A percentile compares a stretch with the other conserved stretches of the same genome.
phyloP scores from a whole-genome alignment of 148 eudicot species.

The Vaccinium darrowii region DNA sequence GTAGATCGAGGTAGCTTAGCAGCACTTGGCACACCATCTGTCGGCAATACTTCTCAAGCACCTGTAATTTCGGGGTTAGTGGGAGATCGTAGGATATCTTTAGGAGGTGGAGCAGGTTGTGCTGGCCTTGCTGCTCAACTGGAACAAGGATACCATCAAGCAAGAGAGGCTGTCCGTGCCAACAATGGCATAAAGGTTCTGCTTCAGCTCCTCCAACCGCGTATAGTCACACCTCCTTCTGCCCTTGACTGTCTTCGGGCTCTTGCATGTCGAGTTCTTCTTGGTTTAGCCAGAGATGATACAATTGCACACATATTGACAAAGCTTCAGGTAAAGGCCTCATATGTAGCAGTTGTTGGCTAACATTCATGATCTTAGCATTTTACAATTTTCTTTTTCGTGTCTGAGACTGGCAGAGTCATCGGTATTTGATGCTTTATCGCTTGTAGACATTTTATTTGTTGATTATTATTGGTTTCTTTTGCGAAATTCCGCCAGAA shows the following conservation, averaged over 20 bases:
- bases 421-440: not conserved
- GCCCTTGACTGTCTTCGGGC: slow-evolving; percentile 95
- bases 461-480: not conserved
- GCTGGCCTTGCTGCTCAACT: slow-evolving; percentile 96
- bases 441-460: not conserved
- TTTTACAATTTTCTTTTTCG: not conserved
- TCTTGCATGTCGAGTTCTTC: slow-evolving; percentile 93
- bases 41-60: slow-evolving; percentile 45
- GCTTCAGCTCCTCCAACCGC: slow-evolving; percentile 89
- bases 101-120: slow-evolving; percentile 91
- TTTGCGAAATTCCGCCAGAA: not conserved
- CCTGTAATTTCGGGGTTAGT: slow-evolving; percentile 79
- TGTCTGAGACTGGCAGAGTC: not conserved
- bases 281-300: slow-evolving; percentile 98
- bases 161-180: slow-evolving; percentile 95
- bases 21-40: slow-evolving; percentile 30
- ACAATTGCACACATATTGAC: slow-evolving; percentile 93
- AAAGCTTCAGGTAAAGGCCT: slow-evolving; percentile 72
- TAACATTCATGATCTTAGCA: not conserved
- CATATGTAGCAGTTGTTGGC: not conserved
- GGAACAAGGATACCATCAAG: slow-evolving; percentile 94
- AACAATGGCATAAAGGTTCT: slow-evolving; percentile 95
- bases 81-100: slow-evolving; percentile 91
- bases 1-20: slow-evolving; percentile 50
- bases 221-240: slow-evolving; percentile 75